A percentile compares a stretch with the other conserved stretches of the same genome.
phyloP scores from a whole-genome alignment of 2,329 filamentous ascomycete genomes.

The Penicillium sp. region DNA sequence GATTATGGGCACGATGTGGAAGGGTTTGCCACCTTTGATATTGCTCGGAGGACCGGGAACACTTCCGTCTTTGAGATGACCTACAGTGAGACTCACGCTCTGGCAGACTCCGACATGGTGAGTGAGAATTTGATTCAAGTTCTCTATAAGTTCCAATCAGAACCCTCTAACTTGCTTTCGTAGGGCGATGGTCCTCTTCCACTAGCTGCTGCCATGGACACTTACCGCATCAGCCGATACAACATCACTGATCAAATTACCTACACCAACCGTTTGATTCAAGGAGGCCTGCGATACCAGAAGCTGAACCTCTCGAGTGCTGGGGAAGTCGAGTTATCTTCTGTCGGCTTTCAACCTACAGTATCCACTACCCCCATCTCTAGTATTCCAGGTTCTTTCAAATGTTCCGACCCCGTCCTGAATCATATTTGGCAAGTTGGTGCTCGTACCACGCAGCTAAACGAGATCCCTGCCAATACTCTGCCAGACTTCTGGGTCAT shows the following conservation, averaged over 20 bases:
- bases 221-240: slow-evolving; percentile 41
- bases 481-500: slow-evolving; percentile 19
- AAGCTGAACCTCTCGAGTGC: slow-evolving; percentile 40
- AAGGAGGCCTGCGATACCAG: slow-evolving; percentile 44
- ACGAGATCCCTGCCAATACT: slow-evolving; percentile 12
- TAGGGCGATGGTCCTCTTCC: slow-evolving; percentile 34
- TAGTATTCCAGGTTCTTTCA: slow-evolving; percentile 16
- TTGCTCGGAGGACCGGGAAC: slow-evolving; percentile 7
- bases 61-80: slow-evolving; percentile 17
- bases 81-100: slow-evolving; percentile 16
- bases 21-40: slow-evolving; percentile 14
- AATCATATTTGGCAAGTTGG: slow-evolving; percentile 17
- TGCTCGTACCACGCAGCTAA: slow-evolving; percentile 18
- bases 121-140: too few relatives aligned
- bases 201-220: slow-evolving; percentile 44
- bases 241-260: slow-evolving; percentile 31
- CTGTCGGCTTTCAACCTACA: slow-evolving; percentile 32
- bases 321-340: slow-evolving; percentile 30
- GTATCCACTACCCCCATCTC: background rate
- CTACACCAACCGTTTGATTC: slow-evolving; percentile 41
- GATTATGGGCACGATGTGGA: slow-evolving; percentile 21
- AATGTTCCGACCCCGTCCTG: slow-evolving; percentile 16
- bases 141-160: too few relatives aligned
- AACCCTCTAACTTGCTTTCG: too few relatives aligned
- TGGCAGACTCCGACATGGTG: slow-evolving; percentile 17